phyloP scores from a whole-genome alignment of 2,329 filamentous ascomycete species.

The Aureobasidium sp. region DNA sequence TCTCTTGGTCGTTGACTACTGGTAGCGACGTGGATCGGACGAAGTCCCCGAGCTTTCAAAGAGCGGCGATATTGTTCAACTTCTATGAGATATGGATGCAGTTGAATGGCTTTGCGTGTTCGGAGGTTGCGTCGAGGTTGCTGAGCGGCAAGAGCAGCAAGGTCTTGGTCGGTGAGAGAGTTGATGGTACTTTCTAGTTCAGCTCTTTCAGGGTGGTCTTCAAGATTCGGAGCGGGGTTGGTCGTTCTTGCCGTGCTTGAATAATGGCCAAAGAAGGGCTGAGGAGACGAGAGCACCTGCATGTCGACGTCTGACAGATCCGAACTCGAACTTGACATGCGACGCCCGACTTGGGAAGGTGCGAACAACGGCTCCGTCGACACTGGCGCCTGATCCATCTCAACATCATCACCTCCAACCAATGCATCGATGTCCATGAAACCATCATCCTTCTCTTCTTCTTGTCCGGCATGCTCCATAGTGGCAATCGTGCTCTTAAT shows the following conservation, averaged over 20 bases:
- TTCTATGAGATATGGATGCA: slow-evolving; percentile 41
- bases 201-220: background rate
- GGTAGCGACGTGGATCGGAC: slow-evolving; percentile 30
- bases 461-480: background rate
- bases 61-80: slow-evolving; percentile 35
- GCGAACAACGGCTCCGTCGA: slow-evolving; percentile 16
- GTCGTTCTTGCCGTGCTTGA: background rate
- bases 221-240: background rate
- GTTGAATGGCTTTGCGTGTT: slow-evolving; percentile 39
- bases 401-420: background rate
- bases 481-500: background rate
- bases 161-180: background rate
- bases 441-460: background rate
- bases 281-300: slow-evolving; percentile 1
- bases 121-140: slow-evolving; percentile 28
- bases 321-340: slow-evolving; percentile 2
- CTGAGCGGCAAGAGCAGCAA: slow-evolving; percentile 3
- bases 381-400: slow-evolving; percentile 11
- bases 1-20: slow-evolving; percentile 5
- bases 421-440: slow-evolving; percentile 3
- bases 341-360: slow-evolving; percentile 16
- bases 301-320: slow-evolving; percentile 8
- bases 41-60: slow-evolving; percentile 34
- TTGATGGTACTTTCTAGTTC: background rate
- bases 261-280: background rate